These are phyloP conservation scores for Penicillium goetzii DNA, from an alignment of 495 filamentous ascomycete genomes.

Conservation along the genomic window DNA sequence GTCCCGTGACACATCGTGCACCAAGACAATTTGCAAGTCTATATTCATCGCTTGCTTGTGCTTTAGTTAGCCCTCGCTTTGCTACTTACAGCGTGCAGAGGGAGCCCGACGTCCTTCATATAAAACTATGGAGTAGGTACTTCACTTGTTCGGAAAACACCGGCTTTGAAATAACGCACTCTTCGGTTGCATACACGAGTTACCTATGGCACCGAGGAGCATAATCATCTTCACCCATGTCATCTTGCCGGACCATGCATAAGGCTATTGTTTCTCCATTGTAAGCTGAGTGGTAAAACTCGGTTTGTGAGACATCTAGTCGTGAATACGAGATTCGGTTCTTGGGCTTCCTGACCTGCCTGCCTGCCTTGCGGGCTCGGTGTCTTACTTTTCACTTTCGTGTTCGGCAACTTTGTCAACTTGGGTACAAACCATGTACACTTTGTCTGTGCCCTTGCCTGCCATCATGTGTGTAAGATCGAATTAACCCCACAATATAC, in stretches of 20 bases:
- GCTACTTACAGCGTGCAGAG: too few species aligned
- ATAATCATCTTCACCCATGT: not conserved
- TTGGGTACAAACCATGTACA: not conserved
- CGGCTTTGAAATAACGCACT: too few species aligned
- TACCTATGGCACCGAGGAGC: not conserved
- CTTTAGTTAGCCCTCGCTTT: too few species aligned
- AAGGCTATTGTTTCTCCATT: not conserved
- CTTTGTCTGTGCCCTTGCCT: not conserved
- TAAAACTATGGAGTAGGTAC: too few species aligned
- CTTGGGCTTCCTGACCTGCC: not conserved
- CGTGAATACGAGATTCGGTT: constrained; percentile 11
- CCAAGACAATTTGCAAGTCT: too few species aligned
- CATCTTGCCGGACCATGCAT: not conserved
- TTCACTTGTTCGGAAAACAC: too few species aligned
- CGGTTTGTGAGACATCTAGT: constrained; percentile 15
- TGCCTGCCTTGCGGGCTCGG: not conserved
- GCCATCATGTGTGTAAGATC: not conserved
- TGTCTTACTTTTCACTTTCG: constrained; percentile 6
- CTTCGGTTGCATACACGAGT: not conserved
- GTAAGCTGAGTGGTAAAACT: too few species aligned
- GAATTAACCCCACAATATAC: not conserved
- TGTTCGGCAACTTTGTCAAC: not conserved
- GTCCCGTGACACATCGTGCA: not conserved
- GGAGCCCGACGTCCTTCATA: too few species aligned
- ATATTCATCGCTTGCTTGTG: too few species aligned